A percentile compares a stretch with the other conserved stretches of the same genome.
These are phyloP conservation scores for Tolypocladium endophyticum DNA, from an alignment of 2,329 filamentous ascomycete species.

Conservation along the genomic window DNA sequence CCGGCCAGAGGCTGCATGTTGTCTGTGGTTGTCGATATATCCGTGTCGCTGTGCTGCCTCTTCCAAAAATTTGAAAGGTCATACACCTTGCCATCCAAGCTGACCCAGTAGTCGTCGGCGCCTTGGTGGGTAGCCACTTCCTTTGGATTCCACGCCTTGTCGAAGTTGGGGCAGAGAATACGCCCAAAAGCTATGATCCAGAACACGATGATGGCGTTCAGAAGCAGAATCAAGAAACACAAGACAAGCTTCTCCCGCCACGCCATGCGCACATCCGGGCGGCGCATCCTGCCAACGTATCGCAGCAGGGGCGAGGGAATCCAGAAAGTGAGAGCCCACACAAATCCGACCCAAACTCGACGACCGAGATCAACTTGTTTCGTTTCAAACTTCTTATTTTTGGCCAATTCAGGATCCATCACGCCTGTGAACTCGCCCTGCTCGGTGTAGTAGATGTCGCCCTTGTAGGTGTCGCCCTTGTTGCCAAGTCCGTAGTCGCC, in stretches of 20 bases:
- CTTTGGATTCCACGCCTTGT: conserved; percentile 73
- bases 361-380: conserved; percentile 52
- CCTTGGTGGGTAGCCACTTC: conserved; percentile 64
- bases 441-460: conserved; percentile 62
- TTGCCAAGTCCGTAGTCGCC: conserved; percentile 84
- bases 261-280: conserved; percentile 90
- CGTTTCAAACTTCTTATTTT: conserved; percentile 66
- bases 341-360: conserved; percentile 68
- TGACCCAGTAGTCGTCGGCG: conserved; percentile 75
- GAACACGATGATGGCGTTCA: conserved; percentile 79
- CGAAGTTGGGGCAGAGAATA: conserved; percentile 78
- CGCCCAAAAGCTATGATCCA: conserved; percentile 83
- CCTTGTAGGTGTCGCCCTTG: conserved; percentile 73
- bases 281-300: conserved; percentile 88
- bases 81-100: conserved; percentile 80
- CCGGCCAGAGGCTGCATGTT: conserved; percentile 74
- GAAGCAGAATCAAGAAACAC: conserved; percentile 65
- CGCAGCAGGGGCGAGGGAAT: conserved; percentile 78
- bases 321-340: conserved; percentile 88
- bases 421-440: conserved; percentile 58
- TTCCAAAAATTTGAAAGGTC: conserved; percentile 86
- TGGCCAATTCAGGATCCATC: conserved; percentile 68
- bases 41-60: conserved; percentile 67
- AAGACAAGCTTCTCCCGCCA: conserved; percentile 94
- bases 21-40: conserved; percentile 45